Percentiles rank a stretch among this genome's conserved stretches.
Conservation (phyloP, 1,284 basidiomycete species). For the Polyporus tsugae region DNA sequence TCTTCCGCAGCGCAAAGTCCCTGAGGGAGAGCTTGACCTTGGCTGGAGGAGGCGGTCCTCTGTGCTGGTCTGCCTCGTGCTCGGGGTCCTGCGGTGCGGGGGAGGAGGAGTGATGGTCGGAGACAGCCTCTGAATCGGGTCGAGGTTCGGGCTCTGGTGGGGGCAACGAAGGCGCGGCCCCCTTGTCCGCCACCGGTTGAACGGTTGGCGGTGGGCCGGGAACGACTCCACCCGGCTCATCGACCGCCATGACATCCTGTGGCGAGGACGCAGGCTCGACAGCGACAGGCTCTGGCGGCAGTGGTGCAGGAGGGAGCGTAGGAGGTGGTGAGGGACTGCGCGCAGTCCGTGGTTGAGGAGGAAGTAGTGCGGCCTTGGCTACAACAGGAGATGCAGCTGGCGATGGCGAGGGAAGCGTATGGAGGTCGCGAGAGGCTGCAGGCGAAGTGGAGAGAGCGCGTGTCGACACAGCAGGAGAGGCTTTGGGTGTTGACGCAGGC, state of each 20-base stretch:
- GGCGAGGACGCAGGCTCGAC: background rate
- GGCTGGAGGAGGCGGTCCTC: constrained; percentile 37
- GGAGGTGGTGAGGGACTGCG: background rate
- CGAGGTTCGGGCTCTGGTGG: background rate
- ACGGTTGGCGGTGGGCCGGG: no score
- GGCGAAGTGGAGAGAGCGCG: background rate
- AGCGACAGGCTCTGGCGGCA: background rate
- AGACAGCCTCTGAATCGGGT: background rate
- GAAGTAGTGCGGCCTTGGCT: background rate
- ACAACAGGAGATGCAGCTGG: background rate
- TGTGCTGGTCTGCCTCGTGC: no score
- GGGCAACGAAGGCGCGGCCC: background rate
- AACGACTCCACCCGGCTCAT: background rate
- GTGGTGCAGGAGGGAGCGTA: background rate
- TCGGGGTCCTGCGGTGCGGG: constrained; percentile 6
- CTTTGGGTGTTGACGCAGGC: background rate
- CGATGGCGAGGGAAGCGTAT: background rate
- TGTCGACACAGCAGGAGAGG: background rate
- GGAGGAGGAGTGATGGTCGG: background rate
- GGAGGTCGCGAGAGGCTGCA: background rate
- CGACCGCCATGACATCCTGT: constrained; percentile 1
- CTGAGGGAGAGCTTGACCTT: constrained; percentile 49
- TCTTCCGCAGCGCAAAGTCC: constrained; percentile 47
- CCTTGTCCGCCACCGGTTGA: background rate
- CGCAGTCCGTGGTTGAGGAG: background rate